These are phyloP conservation scores for Aristolochia contorta DNA, from an alignment of 164 flowering plant genomes.

Conservation along the genomic window DNA sequence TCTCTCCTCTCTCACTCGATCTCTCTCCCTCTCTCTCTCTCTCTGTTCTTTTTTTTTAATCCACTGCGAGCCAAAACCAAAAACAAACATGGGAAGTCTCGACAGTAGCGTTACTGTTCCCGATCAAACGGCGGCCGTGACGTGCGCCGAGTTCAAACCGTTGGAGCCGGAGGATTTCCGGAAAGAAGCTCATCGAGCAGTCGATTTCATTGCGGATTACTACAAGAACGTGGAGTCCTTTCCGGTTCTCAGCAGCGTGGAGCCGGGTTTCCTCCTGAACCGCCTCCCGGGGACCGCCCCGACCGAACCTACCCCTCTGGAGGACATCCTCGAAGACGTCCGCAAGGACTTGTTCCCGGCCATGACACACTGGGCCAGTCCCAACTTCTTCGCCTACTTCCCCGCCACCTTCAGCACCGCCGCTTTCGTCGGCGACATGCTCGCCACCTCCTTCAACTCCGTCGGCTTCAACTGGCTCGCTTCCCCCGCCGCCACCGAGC, in stretches of 20 bases:
- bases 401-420: slow-evolving; percentile 50
- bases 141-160: slow-evolving; percentile 22
- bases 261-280: slow-evolving; percentile 35
- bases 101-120: slow-evolving; percentile 10
- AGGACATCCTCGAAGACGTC: slow-evolving; percentile 32
- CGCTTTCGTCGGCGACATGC: slow-evolving; percentile 49
- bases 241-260: slow-evolving; percentile 41
- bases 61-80: too few species aligned
- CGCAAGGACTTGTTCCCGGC: slow-evolving; percentile 33
- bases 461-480: slow-evolving; percentile 61
- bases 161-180: slow-evolving; percentile 44
- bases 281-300: slow-evolving; percentile 30
- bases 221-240: slow-evolving; percentile 34
- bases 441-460: slow-evolving; percentile 38
- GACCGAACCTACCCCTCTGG: slow-evolving; percentile 26
- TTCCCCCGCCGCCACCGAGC: slow-evolving; percentile 62
- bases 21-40: neutral
- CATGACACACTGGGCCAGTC: slow-evolving; percentile 56
- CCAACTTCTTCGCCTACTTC: slow-evolving; percentile 57
- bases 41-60: neutral
- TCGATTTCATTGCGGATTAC: slow-evolving; percentile 54
- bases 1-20: neutral
- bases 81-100: slow-evolving; percentile 31
- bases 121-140: neutral
- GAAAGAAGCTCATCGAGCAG: slow-evolving; percentile 34